Conservation (phyloP, 1,139 yeast genomes). For the Yamadazyma diddensiae region DNA sequence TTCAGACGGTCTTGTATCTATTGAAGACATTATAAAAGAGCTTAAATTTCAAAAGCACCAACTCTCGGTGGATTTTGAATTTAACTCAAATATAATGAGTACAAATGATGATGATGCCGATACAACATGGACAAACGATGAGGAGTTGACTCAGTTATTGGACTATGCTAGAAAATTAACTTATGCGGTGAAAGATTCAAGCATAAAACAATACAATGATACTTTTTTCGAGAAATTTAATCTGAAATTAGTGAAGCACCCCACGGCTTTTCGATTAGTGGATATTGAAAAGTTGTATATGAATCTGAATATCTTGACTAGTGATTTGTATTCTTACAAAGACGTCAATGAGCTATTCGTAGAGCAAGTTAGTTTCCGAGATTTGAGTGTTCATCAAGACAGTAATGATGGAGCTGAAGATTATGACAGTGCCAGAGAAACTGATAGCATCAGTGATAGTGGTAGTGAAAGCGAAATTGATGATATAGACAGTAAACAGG, state of each 20-base stretch:
- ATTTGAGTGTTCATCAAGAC: conserved; percentile 1
- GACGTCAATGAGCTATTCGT: conserved; percentile 10
- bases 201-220: conserved; percentile 16
- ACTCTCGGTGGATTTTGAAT: conserved; percentile 24
- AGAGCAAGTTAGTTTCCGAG: conserved; percentile 2
- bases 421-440: no score
- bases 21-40: conserved; percentile 62
- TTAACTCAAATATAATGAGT: conserved; percentile 8
- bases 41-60: conserved; percentile 51
- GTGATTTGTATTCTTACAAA: conserved; percentile 7
- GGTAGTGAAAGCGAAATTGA: conserved; percentile 11
- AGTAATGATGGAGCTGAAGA: conserved; percentile 1
- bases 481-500: conserved; percentile 11
- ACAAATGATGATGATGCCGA: conserved; percentile 4
- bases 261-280: conserved; percentile 30
- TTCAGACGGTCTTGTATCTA: conserved; percentile 49
- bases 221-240: conserved; percentile 11
- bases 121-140: conserved; percentile 33
- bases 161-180: conserved; percentile 27
- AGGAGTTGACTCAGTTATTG: conserved; percentile 30
- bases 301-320: conserved; percentile 6
- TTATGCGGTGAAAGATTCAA: conserved; percentile 4
- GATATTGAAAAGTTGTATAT: conserved; percentile 6
- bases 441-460: conserved; percentile 2
- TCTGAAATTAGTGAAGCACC: conserved; percentile 14